These are phyloP conservation scores for Mycena venus DNA, from an alignment of 768 basidiomycete genomes.

Conservation along the genomic window DNA sequence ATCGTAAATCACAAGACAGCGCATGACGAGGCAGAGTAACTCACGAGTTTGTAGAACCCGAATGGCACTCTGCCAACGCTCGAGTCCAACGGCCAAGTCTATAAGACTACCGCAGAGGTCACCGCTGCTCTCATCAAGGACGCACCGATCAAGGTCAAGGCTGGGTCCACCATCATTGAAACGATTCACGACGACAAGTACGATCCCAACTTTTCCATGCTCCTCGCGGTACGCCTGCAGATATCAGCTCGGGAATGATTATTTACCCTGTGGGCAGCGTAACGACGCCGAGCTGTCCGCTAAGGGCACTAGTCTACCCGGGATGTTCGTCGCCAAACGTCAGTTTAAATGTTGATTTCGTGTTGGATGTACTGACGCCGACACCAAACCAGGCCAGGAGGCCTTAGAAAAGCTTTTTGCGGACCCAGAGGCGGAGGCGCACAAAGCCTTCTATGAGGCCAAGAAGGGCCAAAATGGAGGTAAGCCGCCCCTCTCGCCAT, in stretches of 20 bases:
- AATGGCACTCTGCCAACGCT: conserved; percentile 60
- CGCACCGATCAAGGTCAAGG: conserved; percentile 51
- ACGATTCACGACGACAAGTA: conserved; percentile 59
- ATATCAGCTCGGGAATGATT: not conserved
- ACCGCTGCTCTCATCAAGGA: conserved; percentile 55
- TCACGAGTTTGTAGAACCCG: conserved; percentile 49
- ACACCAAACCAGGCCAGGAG: conserved; percentile 52
- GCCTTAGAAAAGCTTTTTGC: conserved; percentile 54
- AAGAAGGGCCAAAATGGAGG: conserved; percentile 56
- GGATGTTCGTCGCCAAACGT: conserved; percentile 55
- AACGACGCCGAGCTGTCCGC: conserved; percentile 61
- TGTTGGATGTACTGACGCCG: not conserved
- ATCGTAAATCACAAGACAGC: not conserved
- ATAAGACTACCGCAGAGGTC: conserved; percentile 57
- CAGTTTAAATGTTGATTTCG: conserved; percentile 34
- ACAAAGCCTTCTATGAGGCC: conserved; percentile 58
- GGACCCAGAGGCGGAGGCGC: conserved; percentile 47
- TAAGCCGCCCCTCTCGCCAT: not conserved
- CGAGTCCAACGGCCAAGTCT: conserved; percentile 47
- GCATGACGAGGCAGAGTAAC: not conserved
- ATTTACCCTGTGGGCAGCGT: conserved; percentile 45
- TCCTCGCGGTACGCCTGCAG: conserved; percentile 49
- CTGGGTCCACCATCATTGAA: conserved; percentile 51
- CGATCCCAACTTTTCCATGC: conserved; percentile 67
- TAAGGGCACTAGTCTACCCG: conserved; percentile 48